Base-by-base conservation (phyloP, 2,329 filamentous ascomycete species). In the Aplosporella prunicola region DNA sequence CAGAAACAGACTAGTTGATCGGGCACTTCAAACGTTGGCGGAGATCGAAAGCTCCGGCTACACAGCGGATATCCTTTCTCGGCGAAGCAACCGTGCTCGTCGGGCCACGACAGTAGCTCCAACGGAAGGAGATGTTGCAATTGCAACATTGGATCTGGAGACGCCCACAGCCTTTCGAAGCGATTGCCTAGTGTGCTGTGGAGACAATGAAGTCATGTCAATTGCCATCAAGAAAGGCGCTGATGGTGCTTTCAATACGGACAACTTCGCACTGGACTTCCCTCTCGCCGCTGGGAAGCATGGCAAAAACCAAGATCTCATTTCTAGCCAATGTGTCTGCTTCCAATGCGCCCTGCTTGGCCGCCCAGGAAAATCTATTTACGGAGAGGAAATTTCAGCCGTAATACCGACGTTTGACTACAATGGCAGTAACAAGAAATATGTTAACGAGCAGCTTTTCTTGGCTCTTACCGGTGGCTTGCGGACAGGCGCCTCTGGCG, bases 361-460 rank as follows among this genome's bases (percentile, higher is more conserved):
- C 7, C 46, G 47, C 11, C 33, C 26, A 5, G 46, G 47, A 5
- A 45, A 36, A 31, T 57, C 56, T 0, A 50, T 59, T 18, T 59
- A 51, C 40, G 45, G 52, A 8, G 56, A 59, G 38, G 25, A 44
- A 3, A 32, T 59, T 5, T 45, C 45, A 9, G 53, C 53, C 2
- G 42, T 53, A 15, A 44, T 59, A 14, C 55, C 55, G 3, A 41
- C 49, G 9, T 40, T 58, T 8, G 37, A 49, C 13, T 57, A 55
- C 23, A 39, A 45, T 8, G 51, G 45, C 3, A 45, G 23, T 18
- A 59, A 57, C 43, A 57, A 53, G 43, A 47, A 46, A 31, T 59
- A 58, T 41, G 53, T 58, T 41, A 49, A 52, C 17, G 45, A 55
- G 16, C 55, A 59, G 35, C 46, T 59, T n/a, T 52, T 51, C 28